Conservation (phyloP, 441 rosid species). For the Gossypium davidsonii region DNA sequence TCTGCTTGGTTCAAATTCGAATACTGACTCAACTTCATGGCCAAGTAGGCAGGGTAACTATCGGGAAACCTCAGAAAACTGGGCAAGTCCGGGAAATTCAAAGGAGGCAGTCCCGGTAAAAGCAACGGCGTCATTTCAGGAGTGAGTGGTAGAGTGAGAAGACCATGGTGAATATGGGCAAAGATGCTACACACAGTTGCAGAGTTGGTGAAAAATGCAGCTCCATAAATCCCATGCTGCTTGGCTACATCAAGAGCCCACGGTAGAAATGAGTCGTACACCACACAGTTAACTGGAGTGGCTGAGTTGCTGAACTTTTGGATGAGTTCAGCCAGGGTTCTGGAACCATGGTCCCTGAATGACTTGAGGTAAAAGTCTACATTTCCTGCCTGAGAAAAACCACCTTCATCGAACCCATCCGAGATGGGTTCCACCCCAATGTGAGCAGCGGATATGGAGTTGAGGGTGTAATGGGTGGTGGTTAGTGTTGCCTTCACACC, state of each 20-base stretch:
- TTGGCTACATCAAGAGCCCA: slow-evolving; percentile 81
- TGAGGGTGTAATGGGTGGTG: slow-evolving; percentile 48
- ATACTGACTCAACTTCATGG: slow-evolving; percentile 48
- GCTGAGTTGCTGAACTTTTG: slow-evolving; percentile 25
- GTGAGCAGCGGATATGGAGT: slow-evolving; percentile 33
- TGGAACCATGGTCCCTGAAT: slow-evolving; percentile 39
- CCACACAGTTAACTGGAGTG: slow-evolving; percentile 39
- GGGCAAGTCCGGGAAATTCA: slow-evolving; percentile 37
- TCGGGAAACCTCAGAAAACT: slow-evolving; percentile 36
- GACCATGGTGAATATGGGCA: slow-evolving; percentile 32
- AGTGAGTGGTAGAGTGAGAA: slow-evolving; percentile 34
- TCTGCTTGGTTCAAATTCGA: slow-evolving; percentile 45
- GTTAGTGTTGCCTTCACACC: slow-evolving; percentile 61
- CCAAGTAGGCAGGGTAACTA: slow-evolving; percentile 46
- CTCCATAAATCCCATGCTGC: slow-evolving; percentile 41
- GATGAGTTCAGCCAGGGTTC: slow-evolving; percentile 41
- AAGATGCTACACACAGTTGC: slow-evolving; percentile 42
- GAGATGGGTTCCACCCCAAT: slow-evolving; percentile 54
- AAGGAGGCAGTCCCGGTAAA: slow-evolving; percentile 46
- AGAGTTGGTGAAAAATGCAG: slow-evolving; percentile 60
- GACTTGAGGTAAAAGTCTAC: slow-evolving; percentile 33
- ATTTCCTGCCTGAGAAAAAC: slow-evolving; percentile 32
- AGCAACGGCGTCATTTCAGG: slow-evolving; percentile 25
- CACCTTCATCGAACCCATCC: slow-evolving; percentile 58
- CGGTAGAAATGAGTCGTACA: slow-evolving; percentile 64